These are phyloP conservation scores for Aaosphaeria pasadenensis DNA, from an alignment of 2,329 filamentous ascomycete species.

Conservation along the genomic window DNA sequence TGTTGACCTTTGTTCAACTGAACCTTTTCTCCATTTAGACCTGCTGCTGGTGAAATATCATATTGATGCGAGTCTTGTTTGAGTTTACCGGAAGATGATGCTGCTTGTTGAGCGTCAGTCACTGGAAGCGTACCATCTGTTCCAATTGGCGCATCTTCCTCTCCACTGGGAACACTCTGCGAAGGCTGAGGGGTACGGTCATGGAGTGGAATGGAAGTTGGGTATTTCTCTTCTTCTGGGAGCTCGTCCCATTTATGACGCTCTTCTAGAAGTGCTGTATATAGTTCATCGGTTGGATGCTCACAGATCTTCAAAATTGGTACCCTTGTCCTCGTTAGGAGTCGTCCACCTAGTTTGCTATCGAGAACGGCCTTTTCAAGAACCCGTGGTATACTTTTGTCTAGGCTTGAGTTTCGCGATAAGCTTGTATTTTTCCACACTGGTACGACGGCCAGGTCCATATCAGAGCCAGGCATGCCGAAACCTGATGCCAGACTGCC, in stretches of 20 bases:
- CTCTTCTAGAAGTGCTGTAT: conserved; percentile 60
- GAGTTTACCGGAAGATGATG: neutral
- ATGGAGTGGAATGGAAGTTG: conserved; percentile 1
- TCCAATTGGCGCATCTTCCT: neutral
- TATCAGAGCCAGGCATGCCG: conserved; percentile 82
- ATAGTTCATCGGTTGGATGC: conserved; percentile 60
- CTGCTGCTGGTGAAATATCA: neutral
- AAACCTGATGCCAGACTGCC: conserved; percentile 83
- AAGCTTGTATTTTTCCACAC: conserved; percentile 40
- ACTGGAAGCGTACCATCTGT: neutral
- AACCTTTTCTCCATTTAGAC: neutral
- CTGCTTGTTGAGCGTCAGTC: neutral
- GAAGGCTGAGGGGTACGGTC: neutral
- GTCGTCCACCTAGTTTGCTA: conserved; percentile 68
- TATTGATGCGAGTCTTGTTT: neutral
- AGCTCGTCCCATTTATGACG: conserved; percentile 69
- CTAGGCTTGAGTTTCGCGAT: conserved; percentile 41
- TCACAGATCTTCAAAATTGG: conserved; percentile 88
- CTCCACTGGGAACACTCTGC: neutral
- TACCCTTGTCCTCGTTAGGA: conserved; percentile 75
- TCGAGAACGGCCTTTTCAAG: conserved; percentile 74
- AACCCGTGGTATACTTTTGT: conserved; percentile 64
- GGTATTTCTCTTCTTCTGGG: conserved; percentile 45
- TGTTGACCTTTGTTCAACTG: conserved; percentile 12
- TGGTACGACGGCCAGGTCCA: conserved; percentile 80